Base-by-base conservation (phyloP, 768 basidiomycete genomes). In the Kwoniella bestiolae region DNA sequence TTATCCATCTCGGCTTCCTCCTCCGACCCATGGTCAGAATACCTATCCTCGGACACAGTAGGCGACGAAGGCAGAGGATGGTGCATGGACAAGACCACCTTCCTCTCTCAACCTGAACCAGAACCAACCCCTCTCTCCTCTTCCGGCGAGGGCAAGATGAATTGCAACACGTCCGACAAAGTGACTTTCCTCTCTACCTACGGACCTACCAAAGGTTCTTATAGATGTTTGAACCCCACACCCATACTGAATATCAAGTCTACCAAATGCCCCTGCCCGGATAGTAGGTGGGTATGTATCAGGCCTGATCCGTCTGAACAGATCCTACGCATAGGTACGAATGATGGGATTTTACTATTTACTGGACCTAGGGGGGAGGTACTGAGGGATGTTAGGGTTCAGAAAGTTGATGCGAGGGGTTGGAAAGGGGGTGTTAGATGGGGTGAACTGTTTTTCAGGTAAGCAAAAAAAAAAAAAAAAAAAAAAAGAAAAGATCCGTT, bases 361-460 rank as follows among this genome's bases (percentile, higher is more conserved):
- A 87, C 85, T 63, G 92, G 92, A 0, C 87, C 90, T 5, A 81
- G 80, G 8, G 71, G 70, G 18, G 90, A 91, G 79, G 83, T 93
- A 0, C 85, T 84, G 81, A 86, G 88, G 8, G 57, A 60, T 46
- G 57, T 77, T 18, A 52, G 52, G 25, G 70, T 77, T 2, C 66
- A 69, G 5, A 61, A 18, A 57, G 85, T 89, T 84, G 87, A 90
- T 88, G 68, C 29, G 82, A 74, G n/a, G 53, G 35, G 69, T 1
- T 66, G 51, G 46, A 63, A 55, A 6, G 4, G 28, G 14, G 49
- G 59, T n/a, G 49, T 57, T 29, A 7, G 21, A 21, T 70, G 82
- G 26, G 68, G 79, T 1, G 73, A 69, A 11, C 60, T 83, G 31
- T 85, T 89, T 68, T 84, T 87, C 75, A 78, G 84, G 91, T 91